phyloP scores from a whole-genome alignment of 2,329 filamentous ascomycete genomes.

The Corniculantispora saksenae region DNA sequence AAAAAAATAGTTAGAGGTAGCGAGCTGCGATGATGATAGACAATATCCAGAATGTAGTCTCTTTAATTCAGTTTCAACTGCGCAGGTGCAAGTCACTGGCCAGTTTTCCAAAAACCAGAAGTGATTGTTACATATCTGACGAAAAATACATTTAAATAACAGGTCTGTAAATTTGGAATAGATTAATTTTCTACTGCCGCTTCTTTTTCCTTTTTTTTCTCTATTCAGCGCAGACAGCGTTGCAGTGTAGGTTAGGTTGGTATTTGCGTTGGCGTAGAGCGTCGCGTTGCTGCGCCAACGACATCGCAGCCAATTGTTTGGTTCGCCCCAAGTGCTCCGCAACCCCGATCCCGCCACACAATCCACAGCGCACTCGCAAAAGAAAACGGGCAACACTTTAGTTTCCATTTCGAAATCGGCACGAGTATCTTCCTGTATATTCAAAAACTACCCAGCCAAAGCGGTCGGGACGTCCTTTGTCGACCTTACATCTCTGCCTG shows the following conservation, averaged over 20 bases:
- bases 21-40: no score
- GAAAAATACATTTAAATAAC: no score
- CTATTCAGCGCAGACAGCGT: not conserved
- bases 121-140: no score
- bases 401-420: not conserved
- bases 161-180: no score
- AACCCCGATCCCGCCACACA: conserved; percentile 7
- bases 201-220: not conserved
- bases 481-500: not conserved
- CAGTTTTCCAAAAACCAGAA: no score
- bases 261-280: not conserved
- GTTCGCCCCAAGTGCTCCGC: conserved; percentile 3
- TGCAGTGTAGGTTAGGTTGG: not conserved
- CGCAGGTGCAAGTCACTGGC: no score
- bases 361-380: not conserved
- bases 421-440: not conserved
- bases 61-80: no score
- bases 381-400: not conserved
- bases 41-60: no score
- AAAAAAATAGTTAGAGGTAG: no score
- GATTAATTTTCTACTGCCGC: no score
- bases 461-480: not conserved
- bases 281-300: conserved; percentile 10
- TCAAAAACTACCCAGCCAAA: not conserved
- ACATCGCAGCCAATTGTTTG: conserved; percentile 8